phyloP scores from a whole-genome alignment of 2,329 filamentous ascomycete genomes.

The Botryotinia narcissicola region DNA sequence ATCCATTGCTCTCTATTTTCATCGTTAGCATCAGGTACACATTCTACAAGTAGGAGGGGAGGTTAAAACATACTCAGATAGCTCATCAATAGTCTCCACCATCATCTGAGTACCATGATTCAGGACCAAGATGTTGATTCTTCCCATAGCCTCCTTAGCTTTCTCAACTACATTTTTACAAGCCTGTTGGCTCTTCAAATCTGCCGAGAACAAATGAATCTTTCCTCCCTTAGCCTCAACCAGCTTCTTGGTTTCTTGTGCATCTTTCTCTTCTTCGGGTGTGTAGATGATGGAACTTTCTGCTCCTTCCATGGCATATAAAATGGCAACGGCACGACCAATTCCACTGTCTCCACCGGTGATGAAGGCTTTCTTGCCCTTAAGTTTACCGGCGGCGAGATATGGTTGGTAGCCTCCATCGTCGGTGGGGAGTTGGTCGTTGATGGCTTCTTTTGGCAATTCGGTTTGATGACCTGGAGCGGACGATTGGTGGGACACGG shows the following conservation, averaged over 20 bases:
- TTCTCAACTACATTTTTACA: slow-evolving; percentile 69
- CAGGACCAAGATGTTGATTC: slow-evolving; percentile 72
- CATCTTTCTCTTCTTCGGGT: slow-evolving; percentile 72
- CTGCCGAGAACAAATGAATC: slow-evolving; percentile 61
- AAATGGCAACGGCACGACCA: slow-evolving; percentile 69
- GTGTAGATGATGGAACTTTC: slow-evolving; percentile 72
- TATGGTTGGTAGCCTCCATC: slow-evolving; percentile 69
- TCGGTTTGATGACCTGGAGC: slow-evolving; percentile 52
- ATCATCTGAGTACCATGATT: slow-evolving; percentile 77
- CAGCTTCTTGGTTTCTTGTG: slow-evolving; percentile 67
- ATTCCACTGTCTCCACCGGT: slow-evolving; percentile 81
- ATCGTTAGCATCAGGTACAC: slow-evolving; percentile 24
- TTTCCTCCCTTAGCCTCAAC: slow-evolving; percentile 66
- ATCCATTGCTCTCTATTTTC: slow-evolving; percentile 67
- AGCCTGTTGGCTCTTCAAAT: slow-evolving; percentile 63
- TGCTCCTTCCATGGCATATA: slow-evolving; percentile 80
- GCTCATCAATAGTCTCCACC: slow-evolving; percentile 66
- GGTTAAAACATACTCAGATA: slow-evolving; percentile 55
- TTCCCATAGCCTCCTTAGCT: slow-evolving; percentile 63
- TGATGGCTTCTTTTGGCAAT: slow-evolving; percentile 45
- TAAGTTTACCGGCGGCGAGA: slow-evolving; percentile 71
- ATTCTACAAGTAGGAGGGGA: no score
- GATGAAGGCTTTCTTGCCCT: slow-evolving; percentile 73
- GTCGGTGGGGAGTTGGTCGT: slow-evolving; percentile 64
- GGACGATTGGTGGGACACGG: slow-evolving; percentile 49